These are phyloP conservation scores for Asterochloris erici DNA, from an alignment of 139 green algal genomes.

Conservation along the genomic window DNA sequence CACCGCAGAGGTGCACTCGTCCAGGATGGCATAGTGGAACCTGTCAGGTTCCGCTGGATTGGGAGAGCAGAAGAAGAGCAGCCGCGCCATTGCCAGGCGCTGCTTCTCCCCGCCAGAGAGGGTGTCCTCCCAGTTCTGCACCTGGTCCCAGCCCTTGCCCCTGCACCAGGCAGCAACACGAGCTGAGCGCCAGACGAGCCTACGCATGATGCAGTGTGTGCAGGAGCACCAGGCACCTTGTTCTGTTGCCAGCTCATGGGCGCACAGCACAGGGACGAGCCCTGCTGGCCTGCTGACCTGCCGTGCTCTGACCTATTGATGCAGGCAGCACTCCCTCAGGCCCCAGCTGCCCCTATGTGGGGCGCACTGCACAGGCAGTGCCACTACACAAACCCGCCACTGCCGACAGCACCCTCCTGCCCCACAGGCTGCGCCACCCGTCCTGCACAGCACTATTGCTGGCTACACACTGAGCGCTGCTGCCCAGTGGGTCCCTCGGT, in stretches of 20 bases:
- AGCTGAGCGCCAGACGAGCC: not conserved
- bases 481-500: too few relatives aligned
- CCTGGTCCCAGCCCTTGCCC: slow-evolving; percentile 44
- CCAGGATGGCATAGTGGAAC: slow-evolving; percentile 74
- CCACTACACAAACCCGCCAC: too few relatives aligned
- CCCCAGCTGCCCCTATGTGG: too few relatives aligned
- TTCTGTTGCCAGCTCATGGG: not conserved
- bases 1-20: slow-evolving; percentile 89
- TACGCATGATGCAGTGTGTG: not conserved
- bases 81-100: slow-evolving; percentile 83
- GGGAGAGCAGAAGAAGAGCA: slow-evolving; percentile 73
- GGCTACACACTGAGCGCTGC: too few relatives aligned
- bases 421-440: too few relatives aligned
- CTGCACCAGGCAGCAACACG: not conserved
- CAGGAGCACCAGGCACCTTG: not conserved
- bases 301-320: not conserved
- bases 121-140: slow-evolving; percentile 78
- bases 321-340: not conserved
- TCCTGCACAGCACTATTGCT: too few relatives aligned
- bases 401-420: too few relatives aligned
- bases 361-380: too few relatives aligned
- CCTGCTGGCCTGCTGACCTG: not conserved
- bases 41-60: slow-evolving; percentile 26
- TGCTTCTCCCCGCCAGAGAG: slow-evolving; percentile 90
- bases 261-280: not conserved